Evolutionary conservation across 495 filamentous ascomycete genomes (phyloP), one percentile per base, ranked within the genome.

Genomic region (Parathielavia hyrcaniae): DNA sequence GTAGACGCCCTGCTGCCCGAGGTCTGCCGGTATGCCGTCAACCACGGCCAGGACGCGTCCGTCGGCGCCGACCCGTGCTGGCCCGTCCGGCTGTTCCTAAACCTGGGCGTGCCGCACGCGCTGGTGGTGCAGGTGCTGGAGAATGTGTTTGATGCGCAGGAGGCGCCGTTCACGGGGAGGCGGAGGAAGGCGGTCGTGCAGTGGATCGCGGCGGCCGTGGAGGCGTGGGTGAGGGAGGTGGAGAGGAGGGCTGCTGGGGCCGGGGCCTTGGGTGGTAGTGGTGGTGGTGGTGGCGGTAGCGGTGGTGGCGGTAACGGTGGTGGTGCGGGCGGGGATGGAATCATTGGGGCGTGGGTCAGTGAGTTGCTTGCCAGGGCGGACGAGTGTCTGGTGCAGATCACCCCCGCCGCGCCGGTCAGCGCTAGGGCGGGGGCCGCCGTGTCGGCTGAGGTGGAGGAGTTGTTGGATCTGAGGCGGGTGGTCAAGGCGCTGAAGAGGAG

Each of bases 71-170:
- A 78, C 36, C 70, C 84, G 12, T 82, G 79, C 56, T 98, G 93
- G 93, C 85, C 92, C 1, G 77, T 93, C 30, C 84, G 91, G 66
- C 74, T 90, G 2, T 88, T 97, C 66, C 69, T 95, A 26, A 81
- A 86, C 40, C 79, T 96, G 17, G 82, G 80, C 12, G 83, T 96
- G 20, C 77, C 87, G 11, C 84, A 85, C 62, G 88, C 95, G 60
- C 77, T 84, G 2, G 75, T 97, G 16, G 79, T 89, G 62, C 75
- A 83, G 17, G 83, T 90, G 38, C 79, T 98, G 9, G 93, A 97
- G 67, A 74, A 75, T 35, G 85, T 95, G 77, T 91, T 86, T 66
- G 91, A 92, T 70, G 81, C 83, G 43, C 85, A 95, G 61, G 88
- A 93, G 66, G 77, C 84, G 8, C 93, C 95, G 0, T 97, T 96